phyloP scores from a whole-genome alignment of 2,329 filamentous ascomycete species.

The Nemania sp. region DNA sequence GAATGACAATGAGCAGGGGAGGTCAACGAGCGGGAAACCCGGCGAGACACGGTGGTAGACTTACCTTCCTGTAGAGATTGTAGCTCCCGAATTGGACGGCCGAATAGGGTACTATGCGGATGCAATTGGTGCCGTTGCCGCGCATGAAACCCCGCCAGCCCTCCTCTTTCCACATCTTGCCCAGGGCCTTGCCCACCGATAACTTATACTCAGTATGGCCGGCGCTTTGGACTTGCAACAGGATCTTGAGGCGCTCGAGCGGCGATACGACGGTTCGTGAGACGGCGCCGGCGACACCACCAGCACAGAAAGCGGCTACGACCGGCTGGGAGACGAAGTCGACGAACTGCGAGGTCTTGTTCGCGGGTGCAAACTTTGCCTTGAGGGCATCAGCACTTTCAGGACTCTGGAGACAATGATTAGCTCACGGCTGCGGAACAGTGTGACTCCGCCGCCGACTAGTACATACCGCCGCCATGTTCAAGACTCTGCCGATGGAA shows the following conservation, averaged over 20 bases:
- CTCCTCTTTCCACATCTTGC: slow-evolving; percentile 96
- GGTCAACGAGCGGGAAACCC: not conserved
- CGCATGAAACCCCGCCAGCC: slow-evolving; percentile 98
- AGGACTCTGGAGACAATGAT: slow-evolving; percentile 30
- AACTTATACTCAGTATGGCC: slow-evolving; percentile 92
- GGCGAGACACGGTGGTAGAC: slow-evolving; percentile 37
- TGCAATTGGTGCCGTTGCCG: slow-evolving; percentile 97
- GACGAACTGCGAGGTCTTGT: slow-evolving; percentile 44
- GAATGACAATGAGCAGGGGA: not conserved
- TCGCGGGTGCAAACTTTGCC: slow-evolving; percentile 38
- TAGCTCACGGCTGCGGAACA: slow-evolving; percentile 15
- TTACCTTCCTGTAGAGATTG: slow-evolving; percentile 92
- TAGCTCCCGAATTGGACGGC: slow-evolving; percentile 98
- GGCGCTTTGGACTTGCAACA: slow-evolving; percentile 93
- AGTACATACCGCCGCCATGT: slow-evolving; percentile 46
- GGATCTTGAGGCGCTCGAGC: slow-evolving; percentile 92
- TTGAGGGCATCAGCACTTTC: slow-evolving; percentile 37
- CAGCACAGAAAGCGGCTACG: slow-evolving; percentile 88
- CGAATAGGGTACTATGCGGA: slow-evolving; percentile 96
- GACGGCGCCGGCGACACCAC: slow-evolving; percentile 93
- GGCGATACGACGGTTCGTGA: slow-evolving; percentile 96
- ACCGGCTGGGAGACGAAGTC: slow-evolving; percentile 77
- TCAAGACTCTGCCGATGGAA: slow-evolving; percentile 31
- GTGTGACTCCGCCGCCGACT: not conserved
- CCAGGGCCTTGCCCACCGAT: slow-evolving; percentile 83